Conservation (phyloP, 2,329 filamentous ascomycete species). For the Ophiostoma angusticollis region DNA sequence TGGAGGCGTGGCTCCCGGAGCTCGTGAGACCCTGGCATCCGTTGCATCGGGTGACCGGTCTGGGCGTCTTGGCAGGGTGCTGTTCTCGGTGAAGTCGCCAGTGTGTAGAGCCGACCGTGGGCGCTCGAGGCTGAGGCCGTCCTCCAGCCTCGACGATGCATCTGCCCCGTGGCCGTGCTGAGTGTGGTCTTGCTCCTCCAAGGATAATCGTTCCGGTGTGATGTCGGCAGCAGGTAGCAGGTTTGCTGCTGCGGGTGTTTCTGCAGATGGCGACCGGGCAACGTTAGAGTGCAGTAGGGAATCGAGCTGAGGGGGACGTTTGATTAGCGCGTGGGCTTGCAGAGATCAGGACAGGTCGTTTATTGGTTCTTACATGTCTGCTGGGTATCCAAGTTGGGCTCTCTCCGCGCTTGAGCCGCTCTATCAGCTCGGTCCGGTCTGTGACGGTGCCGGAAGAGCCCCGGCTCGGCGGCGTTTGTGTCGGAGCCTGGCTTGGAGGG, state of each 20-base stretch:
- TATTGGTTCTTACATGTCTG: constrained; percentile 45
- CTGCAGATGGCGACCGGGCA: constrained; percentile 22
- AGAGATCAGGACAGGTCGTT: too few relatives aligned
- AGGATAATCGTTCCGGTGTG: constrained; percentile 30
- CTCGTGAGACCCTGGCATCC: constrained; percentile 1
- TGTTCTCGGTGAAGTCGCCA: constrained; percentile 50
- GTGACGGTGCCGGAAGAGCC: constrained; percentile 26
- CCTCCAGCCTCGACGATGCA: constrained; percentile 32
- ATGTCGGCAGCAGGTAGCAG: constrained; percentile 35
- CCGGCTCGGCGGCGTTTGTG: constrained; percentile 19
- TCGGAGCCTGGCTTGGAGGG: not conserved
- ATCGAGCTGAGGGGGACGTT: constrained; percentile 23
- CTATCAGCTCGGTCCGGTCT: constrained; percentile 68
- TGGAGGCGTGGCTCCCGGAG: not conserved
- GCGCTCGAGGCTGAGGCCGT: constrained; percentile 58
- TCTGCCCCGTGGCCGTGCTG: too few relatives aligned
- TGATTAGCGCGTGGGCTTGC: not conserved
- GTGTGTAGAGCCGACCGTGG: constrained; percentile 65
- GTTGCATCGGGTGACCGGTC: not conserved
- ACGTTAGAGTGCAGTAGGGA: constrained; percentile 25
- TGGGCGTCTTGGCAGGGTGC: not conserved
- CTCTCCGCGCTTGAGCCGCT: constrained; percentile 68
- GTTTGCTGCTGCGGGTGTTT: constrained; percentile 19
- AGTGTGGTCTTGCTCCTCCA: constrained; percentile 17
- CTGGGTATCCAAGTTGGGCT: constrained; percentile 61